A percentile compares a stretch with the other conserved stretches of the same genome.
Conservation (phyloP, 2,329 filamentous ascomycete species). For the Lachnellula cervina region DNA sequence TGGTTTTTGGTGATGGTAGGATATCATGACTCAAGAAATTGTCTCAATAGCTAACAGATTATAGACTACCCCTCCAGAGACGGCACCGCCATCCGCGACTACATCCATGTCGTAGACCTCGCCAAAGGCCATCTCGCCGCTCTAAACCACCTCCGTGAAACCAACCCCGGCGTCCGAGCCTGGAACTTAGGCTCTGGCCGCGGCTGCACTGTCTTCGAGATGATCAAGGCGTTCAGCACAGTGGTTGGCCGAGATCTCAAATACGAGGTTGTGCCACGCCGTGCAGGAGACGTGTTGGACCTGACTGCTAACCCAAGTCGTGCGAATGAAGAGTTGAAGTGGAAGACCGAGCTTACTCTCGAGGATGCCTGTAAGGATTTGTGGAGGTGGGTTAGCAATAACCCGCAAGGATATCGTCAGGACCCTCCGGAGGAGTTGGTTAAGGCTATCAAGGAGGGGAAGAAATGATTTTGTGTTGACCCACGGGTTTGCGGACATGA, state of each 20-base stretch:
- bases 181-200: constrained; percentile 97
- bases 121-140: constrained; percentile 82
- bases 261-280: constrained; percentile 78
- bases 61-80: constrained; percentile 89
- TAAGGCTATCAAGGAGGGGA: constrained; percentile 49
- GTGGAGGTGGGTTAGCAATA: constrained; percentile 97
- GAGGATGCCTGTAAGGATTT: constrained; percentile 92
- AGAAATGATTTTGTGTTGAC: neutral
- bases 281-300: constrained; percentile 87
- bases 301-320: constrained; percentile 86
- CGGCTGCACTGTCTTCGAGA: constrained; percentile 94
- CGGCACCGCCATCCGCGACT: constrained; percentile 92
- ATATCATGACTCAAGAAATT: constrained; percentile 6
- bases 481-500: neutral
- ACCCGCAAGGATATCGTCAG: constrained; percentile 91
- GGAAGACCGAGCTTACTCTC: constrained; percentile 86
- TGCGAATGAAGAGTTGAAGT: constrained; percentile 83
- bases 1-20: constrained; percentile 90
- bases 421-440: constrained; percentile 80
- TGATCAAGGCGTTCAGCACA: constrained; percentile 87
- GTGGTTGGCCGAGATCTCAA: constrained; percentile 81
- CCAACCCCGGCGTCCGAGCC: constrained; percentile 83
- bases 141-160: constrained; percentile 79
- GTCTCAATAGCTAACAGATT: constrained; percentile 10
- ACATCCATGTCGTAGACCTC: constrained; percentile 93